Evolutionary conservation across 306 rosid genomes (phyloP).

Genomic region (Pterocarpus macrocarpus): DNA sequence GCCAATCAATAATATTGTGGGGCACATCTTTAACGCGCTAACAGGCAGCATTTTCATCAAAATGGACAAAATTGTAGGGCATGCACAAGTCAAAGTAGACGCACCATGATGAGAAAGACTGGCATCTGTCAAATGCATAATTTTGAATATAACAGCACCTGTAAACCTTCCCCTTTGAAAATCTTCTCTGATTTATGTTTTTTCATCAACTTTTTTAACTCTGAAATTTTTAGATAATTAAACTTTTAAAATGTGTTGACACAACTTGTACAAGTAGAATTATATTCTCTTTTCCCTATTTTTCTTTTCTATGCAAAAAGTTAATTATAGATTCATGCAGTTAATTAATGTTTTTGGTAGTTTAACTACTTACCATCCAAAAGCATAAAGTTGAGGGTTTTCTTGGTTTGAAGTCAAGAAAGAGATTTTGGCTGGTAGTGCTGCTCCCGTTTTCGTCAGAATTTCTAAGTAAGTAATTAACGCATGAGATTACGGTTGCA

Average conservation of each 20-base stretch:
- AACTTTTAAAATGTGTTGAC: background rate
- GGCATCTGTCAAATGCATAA: conserved; percentile 26
- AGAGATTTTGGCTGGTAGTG: background rate
- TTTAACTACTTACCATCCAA: background rate
- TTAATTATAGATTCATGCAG: background rate
- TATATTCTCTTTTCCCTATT: background rate
- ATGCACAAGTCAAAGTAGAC: conserved; percentile 43
- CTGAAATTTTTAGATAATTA: background rate
- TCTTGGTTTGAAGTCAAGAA: background rate
- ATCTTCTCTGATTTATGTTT: background rate
- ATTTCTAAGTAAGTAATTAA: background rate
- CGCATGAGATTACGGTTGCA: background rate
- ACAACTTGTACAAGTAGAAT: background rate
- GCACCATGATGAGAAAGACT: conserved; percentile 16
- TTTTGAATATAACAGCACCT: conserved; percentile 14
- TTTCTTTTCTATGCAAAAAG: background rate
- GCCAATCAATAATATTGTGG: conserved; percentile 57
- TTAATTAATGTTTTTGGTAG: background rate
- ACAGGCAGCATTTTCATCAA: conserved; percentile 52
- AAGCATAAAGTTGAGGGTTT: background rate
- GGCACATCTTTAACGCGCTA: conserved; percentile 39
- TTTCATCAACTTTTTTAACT: background rate
- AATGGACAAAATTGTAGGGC: conserved; percentile 57
- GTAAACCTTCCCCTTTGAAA: background rate
- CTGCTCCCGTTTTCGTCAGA: background rate